A percentile compares a stretch with the other conserved stretches of the same genome.
phyloP scores from a whole-genome alignment of 441 rosid genomes.

The Pelargonium cotyledonis region DNA sequence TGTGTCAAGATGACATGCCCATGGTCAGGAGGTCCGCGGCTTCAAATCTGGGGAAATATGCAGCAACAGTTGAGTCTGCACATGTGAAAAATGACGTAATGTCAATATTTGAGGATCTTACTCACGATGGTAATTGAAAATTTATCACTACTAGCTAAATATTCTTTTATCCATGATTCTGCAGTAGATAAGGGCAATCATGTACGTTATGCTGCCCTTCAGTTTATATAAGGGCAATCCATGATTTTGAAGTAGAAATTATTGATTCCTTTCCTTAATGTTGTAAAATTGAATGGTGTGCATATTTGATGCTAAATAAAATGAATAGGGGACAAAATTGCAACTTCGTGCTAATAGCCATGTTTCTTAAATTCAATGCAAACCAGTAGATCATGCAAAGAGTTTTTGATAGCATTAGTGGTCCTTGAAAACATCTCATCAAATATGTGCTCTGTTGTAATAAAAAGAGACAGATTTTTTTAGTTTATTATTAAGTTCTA shows the following conservation, averaged over 20 bases:
- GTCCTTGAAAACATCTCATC: neutral
- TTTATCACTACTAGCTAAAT: neutral
- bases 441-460: too few species aligned
- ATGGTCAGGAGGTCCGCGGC: conserved; percentile 98
- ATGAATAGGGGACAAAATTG: neutral
- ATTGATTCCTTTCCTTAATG: too few species aligned
- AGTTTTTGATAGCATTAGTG: neutral
- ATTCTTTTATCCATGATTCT: neutral
- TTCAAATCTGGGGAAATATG: conserved; percentile 84
- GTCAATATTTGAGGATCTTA: conserved; percentile 79
- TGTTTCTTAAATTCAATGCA: neutral
- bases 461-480: too few species aligned
- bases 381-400: neutral
- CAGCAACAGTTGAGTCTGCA: conserved; percentile 76
- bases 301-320: too few species aligned
- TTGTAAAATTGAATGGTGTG: too few species aligned
- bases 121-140: conserved; percentile 65
- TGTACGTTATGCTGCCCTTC: neutral
- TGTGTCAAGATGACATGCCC: conserved; percentile 97
- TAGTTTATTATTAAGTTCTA: neutral
- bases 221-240: neutral
- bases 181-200: too few species aligned
- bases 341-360: neutral
- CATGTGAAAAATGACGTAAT: conserved; percentile 72
- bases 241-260: too few species aligned